Conservation (phyloP, 495 filamentous ascomycete species). For the Neurospora sp. region DNA sequence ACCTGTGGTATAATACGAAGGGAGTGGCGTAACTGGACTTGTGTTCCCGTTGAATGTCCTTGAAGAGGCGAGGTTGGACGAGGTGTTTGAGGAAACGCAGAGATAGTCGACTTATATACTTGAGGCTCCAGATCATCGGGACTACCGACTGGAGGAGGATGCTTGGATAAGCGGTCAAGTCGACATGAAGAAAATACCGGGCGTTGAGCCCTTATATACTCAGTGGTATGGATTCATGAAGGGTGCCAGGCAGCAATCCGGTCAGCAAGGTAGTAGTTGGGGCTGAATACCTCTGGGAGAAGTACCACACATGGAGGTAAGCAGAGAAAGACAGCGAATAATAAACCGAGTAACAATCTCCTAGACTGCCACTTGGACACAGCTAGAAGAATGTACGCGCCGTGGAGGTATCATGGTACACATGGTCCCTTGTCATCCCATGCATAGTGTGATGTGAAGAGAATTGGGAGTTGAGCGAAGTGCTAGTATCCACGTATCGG, state of each 20-base stretch:
- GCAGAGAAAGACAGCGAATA: neutral
- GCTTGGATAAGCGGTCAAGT: neutral
- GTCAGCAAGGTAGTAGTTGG: neutral
- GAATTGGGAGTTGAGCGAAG: neutral
- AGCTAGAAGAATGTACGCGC: neutral
- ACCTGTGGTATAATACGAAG: neutral
- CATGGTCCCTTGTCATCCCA: neutral
- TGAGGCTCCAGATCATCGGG: neutral
- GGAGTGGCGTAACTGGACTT: neutral
- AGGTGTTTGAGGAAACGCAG: neutral
- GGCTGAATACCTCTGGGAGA: neutral
- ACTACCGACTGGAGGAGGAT: neutral
- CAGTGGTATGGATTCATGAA: neutral
- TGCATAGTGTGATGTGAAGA: neutral
- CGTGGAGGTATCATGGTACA: neutral
- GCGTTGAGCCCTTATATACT: neutral
- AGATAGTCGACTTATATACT: neutral
- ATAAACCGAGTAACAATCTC: neutral
- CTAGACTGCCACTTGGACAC: neutral
- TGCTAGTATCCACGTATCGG: neutral
- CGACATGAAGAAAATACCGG: neutral
- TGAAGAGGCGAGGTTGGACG: neutral
- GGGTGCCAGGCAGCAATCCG: neutral
- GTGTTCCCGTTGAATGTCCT: neutral
- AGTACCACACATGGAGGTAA: neutral